phyloP scores from a whole-genome alignment of 306 rosid genomes.

The Chamaecrista fasciculata region DNA sequence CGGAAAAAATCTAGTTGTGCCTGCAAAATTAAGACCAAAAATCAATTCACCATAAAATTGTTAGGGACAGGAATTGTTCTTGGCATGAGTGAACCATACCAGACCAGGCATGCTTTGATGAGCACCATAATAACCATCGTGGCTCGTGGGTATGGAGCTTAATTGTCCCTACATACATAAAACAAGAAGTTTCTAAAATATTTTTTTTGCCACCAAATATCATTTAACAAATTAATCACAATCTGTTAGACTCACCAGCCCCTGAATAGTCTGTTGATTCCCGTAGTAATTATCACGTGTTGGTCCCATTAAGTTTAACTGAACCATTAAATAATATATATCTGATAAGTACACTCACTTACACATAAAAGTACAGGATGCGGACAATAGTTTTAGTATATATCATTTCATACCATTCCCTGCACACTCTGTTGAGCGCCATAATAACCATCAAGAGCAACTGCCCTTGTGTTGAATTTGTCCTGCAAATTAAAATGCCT shows the following conservation, averaged over 20 bases:
- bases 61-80: conserved; percentile 17
- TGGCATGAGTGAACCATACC: conserved; percentile 51
- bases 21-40: conserved; percentile 51
- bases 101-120: conserved; percentile 85
- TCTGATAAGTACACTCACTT: background rate
- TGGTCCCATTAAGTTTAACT: conserved; percentile 93
- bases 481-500: conserved; percentile 55
- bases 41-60: conserved; percentile 31
- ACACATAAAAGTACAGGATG: conserved; percentile 24
- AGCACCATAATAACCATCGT: conserved; percentile 77
- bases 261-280: conserved; percentile 85
- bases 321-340: conserved; percentile 41
- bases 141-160: conserved; percentile 83
- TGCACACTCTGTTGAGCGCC: conserved; percentile 74
- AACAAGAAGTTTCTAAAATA: conserved; percentile 27
- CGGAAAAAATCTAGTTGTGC: conserved; percentile 94
- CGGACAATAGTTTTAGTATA: conserved; percentile 7
- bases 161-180: conserved; percentile 70
- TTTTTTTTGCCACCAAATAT: conserved; percentile 9
- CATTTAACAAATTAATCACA: background rate
- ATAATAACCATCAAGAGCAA: conserved; percentile 78
- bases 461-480: conserved; percentile 74
- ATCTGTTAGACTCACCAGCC: conserved; percentile 62
- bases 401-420: conserved; percentile 76
- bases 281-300: conserved; percentile 89